Evolutionary conservation across 352 stramenopile species (phyloP).

Genomic region (Globisporangium apiculatum): DNA sequence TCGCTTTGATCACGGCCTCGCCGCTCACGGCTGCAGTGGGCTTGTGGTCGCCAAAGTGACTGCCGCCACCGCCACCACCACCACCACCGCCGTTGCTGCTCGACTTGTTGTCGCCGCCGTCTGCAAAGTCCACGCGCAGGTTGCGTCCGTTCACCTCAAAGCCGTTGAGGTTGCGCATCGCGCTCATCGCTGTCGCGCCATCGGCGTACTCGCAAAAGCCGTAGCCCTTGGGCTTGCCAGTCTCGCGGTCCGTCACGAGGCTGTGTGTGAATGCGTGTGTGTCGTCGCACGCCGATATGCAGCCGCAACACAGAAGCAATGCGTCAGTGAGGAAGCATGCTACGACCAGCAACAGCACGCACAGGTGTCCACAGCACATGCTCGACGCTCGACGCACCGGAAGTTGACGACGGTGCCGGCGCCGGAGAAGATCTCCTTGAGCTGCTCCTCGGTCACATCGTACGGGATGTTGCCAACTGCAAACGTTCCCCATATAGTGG

Average conservation of each 20-base stretch:
- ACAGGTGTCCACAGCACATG: neutral
- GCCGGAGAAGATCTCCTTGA: slow-evolving; percentile 85
- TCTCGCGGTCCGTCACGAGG: slow-evolving; percentile 77
- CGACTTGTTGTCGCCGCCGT: slow-evolving; percentile 9
- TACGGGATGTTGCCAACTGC: slow-evolving; percentile 86
- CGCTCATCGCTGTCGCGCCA: slow-evolving; percentile 60
- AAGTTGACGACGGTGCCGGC: slow-evolving; percentile 81
- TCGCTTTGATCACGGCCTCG: slow-evolving; percentile 73
- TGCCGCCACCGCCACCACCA: slow-evolving; percentile 25
- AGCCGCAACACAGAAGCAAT: too few species aligned
- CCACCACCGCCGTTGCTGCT: slow-evolving; percentile 21
- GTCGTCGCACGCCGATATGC: neutral
- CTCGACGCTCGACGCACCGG: slow-evolving; percentile 28
- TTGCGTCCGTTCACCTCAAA: slow-evolving; percentile 82
- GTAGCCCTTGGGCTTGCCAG: slow-evolving; percentile 81
- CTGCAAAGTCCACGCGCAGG: slow-evolving; percentile 59
- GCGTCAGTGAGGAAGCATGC: neutral
- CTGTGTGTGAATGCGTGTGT: slow-evolving; percentile 17
- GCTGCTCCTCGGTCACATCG: slow-evolving; percentile 83
- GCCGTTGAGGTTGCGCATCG: slow-evolving; percentile 83
- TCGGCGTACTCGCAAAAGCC: slow-evolving; percentile 85
- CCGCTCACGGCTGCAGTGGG: slow-evolving; percentile 46
- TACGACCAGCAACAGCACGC: neutral
- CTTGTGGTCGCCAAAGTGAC: slow-evolving; percentile 50
- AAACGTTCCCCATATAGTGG: neutral